These are phyloP conservation scores for Solanum boliviense DNA, from an alignment of 257 asterid species.

Conservation along the genomic window DNA sequence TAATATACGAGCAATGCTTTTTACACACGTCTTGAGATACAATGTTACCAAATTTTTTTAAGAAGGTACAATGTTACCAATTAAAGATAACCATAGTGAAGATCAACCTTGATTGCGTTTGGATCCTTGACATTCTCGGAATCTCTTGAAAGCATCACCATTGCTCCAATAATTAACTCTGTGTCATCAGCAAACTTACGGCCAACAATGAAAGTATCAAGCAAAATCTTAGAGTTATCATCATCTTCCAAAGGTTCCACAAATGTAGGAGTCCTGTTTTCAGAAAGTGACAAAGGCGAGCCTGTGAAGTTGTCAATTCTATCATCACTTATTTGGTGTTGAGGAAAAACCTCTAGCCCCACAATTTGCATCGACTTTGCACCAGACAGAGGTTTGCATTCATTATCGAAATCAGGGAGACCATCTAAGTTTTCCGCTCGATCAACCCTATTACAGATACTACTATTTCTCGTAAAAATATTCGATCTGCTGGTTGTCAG, in stretches of 20 bases:
- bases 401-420: conserved; percentile 11
- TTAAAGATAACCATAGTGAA: conserved; percentile 1
- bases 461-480: background rate
- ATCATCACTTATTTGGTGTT: conserved; percentile 13
- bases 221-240: conserved; percentile 27
- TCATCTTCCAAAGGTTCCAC: conserved; percentile 18
- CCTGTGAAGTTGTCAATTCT: conserved; percentile 3
- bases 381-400: background rate
- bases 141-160: conserved; percentile 61
- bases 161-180: conserved; percentile 35
- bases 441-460: conserved; percentile 3
- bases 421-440: conserved; percentile 8
- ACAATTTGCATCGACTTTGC: conserved; percentile 5
- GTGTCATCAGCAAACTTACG: conserved; percentile 49
- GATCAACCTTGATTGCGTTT: conserved; percentile 74
- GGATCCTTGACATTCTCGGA: conserved; percentile 62
- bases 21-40: background rate
- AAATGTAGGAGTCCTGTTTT: conserved; percentile 13
- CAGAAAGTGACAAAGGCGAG: conserved; percentile 14
- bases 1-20: background rate
- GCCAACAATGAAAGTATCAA: conserved; percentile 77
- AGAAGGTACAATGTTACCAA: background rate
- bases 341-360: conserved; percentile 8
- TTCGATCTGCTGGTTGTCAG: background rate
- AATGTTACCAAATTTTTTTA: background rate